Evolutionary conservation across 208 protist genomes (phyloP).

Genomic region (Crithidia thermophila): DNA sequence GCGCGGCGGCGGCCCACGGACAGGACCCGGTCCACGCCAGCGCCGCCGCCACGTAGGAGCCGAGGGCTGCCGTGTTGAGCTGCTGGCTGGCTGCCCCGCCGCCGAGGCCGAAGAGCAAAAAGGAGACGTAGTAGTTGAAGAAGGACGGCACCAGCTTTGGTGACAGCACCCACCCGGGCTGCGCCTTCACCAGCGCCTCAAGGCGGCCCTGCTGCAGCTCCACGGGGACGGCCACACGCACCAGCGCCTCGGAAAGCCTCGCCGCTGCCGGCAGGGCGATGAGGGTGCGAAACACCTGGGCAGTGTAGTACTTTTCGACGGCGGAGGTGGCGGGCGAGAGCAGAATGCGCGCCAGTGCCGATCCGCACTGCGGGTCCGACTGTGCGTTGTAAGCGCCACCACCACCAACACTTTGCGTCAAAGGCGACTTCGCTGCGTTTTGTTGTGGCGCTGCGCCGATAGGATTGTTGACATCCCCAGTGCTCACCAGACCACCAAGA

Average conservation of each 20-base stretch:
- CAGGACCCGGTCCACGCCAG: conserved; percentile 44
- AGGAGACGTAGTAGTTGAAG: conserved; percentile 55
- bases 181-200: conserved; percentile 25
- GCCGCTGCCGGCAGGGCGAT: conserved; percentile 36
- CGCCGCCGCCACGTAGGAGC: conserved; percentile 57
- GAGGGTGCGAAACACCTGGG: conserved; percentile 55
- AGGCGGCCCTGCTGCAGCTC: conserved; percentile 17
- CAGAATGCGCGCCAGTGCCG: conserved; percentile 30
- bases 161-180: conserved; percentile 28
- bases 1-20: conserved; percentile 22
- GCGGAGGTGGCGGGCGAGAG: conserved; percentile 24
- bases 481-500: conserved; percentile 16
- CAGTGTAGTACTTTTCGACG: conserved; percentile 75
- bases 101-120: conserved; percentile 50
- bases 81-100: conserved; percentile 48
- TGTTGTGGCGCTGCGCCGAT: neutral
- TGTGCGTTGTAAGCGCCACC: neutral
- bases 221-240: conserved; percentile 14
- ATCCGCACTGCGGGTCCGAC: conserved; percentile 22
- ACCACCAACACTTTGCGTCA: neutral
- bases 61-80: conserved; percentile 67
- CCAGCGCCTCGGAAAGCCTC: conserved; percentile 21
- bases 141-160: conserved; percentile 24
- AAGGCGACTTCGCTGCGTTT: neutral
- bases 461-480: conserved; percentile 6